Evolutionary conservation across 305 asterid species (phyloP), one percentile per base, ranked within the genome.

Genomic region (Lippia alba): DNA sequence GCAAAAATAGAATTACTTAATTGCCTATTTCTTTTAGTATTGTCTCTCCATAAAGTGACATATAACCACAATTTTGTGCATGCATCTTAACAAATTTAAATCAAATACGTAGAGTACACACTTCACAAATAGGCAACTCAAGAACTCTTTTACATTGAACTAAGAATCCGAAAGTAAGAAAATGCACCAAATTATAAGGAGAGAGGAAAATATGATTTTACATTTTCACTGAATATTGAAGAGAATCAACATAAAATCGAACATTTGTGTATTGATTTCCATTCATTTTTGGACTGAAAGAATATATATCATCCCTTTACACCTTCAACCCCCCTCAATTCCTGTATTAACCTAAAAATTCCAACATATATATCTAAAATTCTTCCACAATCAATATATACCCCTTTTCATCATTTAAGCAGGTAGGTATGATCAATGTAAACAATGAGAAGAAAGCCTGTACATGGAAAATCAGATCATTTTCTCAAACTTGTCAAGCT

Each of bases 401-500:
- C 30, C 8, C 3, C 9, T 14, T 59, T 60, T 24, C 63, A 74
- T 54, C 64, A 39, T 41, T 55, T 49, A 12, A 55, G 46, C 6
- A 33, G 48, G 68, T 24, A 33, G 48, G 68, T 24, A 3, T 49
- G 6, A 53, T 32, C 54, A 67, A 74, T 57, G 74, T 55, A 24
- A 48, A 61, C 20, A 56, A 63, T 16, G 40, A 75, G 4, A 48
- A 48, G 40, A 56, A 57, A 40, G 49, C 10, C 15, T 77, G 62
- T 70, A 66, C 65, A 67, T 44, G 12, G 7, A 53, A 46, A 65
- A 57, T 85, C 85, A 90, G 69, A 91, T 89, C 96, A 93, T 89
- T 73, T 81, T 85, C 84, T 93, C 97, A 75, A 93, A 79, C 69
- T 87, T 89, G 69, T 93, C 95, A 16, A 89, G 94, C 19, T 32